Percentiles rank a stretch among this genome's conserved stretches.
phyloP scores from a whole-genome alignment of 306 rosid genomes.

The Oemleria cerasiformis region DNA sequence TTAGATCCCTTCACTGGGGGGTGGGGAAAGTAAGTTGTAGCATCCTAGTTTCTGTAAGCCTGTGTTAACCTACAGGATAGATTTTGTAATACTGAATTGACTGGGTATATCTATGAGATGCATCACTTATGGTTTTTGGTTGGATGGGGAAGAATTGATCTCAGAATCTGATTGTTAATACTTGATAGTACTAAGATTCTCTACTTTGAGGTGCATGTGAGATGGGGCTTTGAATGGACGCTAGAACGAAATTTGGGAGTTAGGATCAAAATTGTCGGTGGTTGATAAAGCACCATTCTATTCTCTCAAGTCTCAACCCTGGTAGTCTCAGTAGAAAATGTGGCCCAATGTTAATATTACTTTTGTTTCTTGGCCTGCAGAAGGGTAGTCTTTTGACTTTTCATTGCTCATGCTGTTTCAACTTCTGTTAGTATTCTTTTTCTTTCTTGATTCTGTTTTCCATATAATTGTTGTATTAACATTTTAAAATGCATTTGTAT shows the following conservation, averaged over 20 bases:
- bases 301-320: neutral
- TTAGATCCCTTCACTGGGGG: neutral
- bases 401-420: neutral
- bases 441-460: conserved; percentile 1
- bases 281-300: neutral
- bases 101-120: neutral
- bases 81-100: neutral
- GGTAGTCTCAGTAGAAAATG: neutral
- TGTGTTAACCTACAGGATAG: neutral
- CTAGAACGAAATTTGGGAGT: neutral
- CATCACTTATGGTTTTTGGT: neutral
- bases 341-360: neutral
- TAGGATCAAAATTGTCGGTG: neutral
- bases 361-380: neutral
- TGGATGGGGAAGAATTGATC: neutral
- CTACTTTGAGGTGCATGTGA: neutral
- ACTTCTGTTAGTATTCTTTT: neutral
- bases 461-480: conserved; percentile 20
- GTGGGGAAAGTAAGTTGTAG: neutral
- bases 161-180: neutral
- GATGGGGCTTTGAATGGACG: neutral
- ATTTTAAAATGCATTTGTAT: conserved; percentile 17
- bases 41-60: neutral
- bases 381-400: neutral
- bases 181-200: neutral